phyloP scores from a whole-genome alignment of 306 rosid species.

The Betula pendula region DNA sequence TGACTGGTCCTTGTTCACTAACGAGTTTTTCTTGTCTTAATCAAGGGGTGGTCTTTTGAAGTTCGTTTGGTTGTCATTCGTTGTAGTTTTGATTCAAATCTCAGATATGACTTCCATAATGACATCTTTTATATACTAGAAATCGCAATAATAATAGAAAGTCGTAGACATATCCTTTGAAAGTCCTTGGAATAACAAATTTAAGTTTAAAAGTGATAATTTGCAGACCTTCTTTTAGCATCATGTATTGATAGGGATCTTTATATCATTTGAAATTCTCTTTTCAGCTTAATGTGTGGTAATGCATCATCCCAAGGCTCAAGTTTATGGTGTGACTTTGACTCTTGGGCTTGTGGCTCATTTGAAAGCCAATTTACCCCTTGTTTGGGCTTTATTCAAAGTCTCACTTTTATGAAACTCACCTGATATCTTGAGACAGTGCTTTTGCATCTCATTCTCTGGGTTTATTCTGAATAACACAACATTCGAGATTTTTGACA shows the following conservation, averaged over 20 bases:
- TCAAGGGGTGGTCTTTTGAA: background rate
- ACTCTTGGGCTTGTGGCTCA: background rate
- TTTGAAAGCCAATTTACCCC: background rate
- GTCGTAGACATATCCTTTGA: background rate
- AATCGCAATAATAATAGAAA: background rate
- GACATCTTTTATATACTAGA: background rate
- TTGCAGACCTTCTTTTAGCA: background rate
- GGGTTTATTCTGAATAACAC: background rate
- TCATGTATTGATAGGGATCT: background rate
- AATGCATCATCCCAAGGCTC: background rate
- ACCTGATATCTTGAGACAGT: background rate
- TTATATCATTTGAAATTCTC: background rate
- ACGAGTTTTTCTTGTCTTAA: background rate
- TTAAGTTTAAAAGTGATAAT: background rate
- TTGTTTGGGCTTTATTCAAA: background rate
- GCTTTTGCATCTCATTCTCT: background rate
- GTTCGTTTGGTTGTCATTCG: background rate
- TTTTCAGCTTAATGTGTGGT: background rate
- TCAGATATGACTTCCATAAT: background rate
- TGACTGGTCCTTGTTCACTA: background rate
- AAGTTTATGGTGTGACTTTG: background rate
- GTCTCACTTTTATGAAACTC: background rate
- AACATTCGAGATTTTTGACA: background rate
- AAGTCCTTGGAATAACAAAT: background rate
- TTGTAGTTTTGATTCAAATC: background rate